A percentile compares a stretch with the other conserved stretches of the same genome.
Conservation (phyloP, 768 basidiomycete genomes). For the Tricholoma sp. region DNA sequence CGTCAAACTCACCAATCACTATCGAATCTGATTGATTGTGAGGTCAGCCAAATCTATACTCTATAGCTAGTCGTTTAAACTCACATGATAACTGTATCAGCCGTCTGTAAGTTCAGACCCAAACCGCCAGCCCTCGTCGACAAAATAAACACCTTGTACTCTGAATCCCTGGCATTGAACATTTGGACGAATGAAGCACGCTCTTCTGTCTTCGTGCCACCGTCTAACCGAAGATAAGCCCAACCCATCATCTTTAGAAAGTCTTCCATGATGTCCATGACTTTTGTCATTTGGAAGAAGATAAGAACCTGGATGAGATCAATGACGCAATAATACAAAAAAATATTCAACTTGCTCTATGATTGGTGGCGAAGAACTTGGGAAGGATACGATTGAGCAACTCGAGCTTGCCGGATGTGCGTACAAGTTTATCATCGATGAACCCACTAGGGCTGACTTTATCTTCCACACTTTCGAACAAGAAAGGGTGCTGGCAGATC, state of each 20-base stretch:
- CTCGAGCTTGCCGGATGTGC: slow-evolving; percentile 92
- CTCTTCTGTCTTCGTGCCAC: slow-evolving; percentile 94
- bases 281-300: slow-evolving; percentile 99
- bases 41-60: neutral
- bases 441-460: slow-evolving; percentile 80
- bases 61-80: slow-evolving; percentile 20
- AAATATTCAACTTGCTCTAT: slow-evolving; percentile 54
- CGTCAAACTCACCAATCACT: slow-evolving; percentile 54
- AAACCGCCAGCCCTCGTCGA: slow-evolving; percentile 93
- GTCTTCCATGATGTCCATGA: slow-evolving; percentile 98
- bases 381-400: slow-evolving; percentile 87
- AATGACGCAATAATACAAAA: neutral
- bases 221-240: slow-evolving; percentile 91
- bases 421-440: slow-evolving; percentile 80
- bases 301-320: slow-evolving; percentile 69
- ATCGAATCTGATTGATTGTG: slow-evolving; percentile 53
- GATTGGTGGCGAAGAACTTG: slow-evolving; percentile 89
- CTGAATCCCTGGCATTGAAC: slow-evolving; percentile 88
- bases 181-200: slow-evolving; percentile 80
- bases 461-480: slow-evolving; percentile 94
- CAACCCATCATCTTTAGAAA: slow-evolving; percentile 84
- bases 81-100: slow-evolving; percentile 93
- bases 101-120: slow-evolving; percentile 92
- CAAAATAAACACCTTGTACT: slow-evolving; percentile 87
- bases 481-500: slow-evolving; percentile 96